These are phyloP conservation scores for Cinnamomum micranthum DNA, from an alignment of 164 flowering plant species.

Conservation along the genomic window DNA sequence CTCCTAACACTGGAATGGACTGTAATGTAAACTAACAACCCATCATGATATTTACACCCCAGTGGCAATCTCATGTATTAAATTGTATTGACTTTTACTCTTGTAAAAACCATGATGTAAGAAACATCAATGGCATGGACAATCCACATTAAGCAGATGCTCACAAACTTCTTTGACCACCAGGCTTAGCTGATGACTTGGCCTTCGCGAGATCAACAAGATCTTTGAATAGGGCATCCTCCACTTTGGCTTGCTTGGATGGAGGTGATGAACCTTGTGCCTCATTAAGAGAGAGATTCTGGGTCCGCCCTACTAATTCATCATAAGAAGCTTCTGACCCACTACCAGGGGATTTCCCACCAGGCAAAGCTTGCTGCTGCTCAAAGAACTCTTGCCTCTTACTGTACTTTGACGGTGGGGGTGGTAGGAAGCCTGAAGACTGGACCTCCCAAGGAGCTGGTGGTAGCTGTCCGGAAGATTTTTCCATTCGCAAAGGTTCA, in stretches of 20 bases:
- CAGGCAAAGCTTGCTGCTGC: slow-evolving; percentile 20
- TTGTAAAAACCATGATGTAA: background rate
- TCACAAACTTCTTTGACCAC: slow-evolving; percentile 25
- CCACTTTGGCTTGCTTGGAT: slow-evolving; percentile 44
- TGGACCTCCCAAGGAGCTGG: slow-evolving; percentile 54
- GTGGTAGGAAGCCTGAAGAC: slow-evolving; percentile 46
- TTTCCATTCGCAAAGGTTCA: slow-evolving; percentile 36
- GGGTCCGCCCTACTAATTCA: slow-evolving; percentile 56
- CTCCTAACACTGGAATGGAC: background rate
- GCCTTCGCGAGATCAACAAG: slow-evolving; percentile 88
- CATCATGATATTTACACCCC: background rate
- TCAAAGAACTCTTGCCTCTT: slow-evolving; percentile 84
- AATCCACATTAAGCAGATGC: background rate
- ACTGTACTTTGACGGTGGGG: slow-evolving; percentile 72
- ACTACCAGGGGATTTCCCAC: too few relatives aligned
- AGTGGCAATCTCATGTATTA: background rate
- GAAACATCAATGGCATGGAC: slow-evolving; percentile 1
- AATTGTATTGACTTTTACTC: background rate
- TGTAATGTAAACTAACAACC: background rate
- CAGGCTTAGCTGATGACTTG: slow-evolving; percentile 60
- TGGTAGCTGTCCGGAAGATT: slow-evolving; percentile 44
- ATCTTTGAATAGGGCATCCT: slow-evolving; percentile 74
- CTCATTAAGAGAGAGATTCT: slow-evolving; percentile 51
- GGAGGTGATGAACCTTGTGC: slow-evolving; percentile 34
- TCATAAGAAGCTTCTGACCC: slow-evolving; percentile 47